Percentiles rank a stretch among this genome's conserved stretches.
phyloP scores from a whole-genome alignment of 2,329 filamentous ascomycete genomes.

The Cladosporium sp. region DNA sequence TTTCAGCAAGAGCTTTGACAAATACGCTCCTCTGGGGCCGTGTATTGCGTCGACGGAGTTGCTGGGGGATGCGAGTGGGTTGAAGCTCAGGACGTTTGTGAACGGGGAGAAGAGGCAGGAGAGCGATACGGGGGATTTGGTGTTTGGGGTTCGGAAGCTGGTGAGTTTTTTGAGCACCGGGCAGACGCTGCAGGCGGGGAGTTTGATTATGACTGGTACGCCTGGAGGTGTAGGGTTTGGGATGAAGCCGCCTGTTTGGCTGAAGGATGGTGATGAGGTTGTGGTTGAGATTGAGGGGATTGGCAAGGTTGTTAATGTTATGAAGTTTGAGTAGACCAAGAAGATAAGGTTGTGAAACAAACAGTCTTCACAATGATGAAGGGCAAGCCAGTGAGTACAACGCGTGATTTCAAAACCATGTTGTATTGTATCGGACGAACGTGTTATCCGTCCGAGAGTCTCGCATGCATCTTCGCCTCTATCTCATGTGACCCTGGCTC shows the following conservation, averaged over 20 bases:
- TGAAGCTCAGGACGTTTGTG: conserved; percentile 50
- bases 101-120: conserved; percentile 53
- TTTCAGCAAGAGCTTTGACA: conserved; percentile 62
- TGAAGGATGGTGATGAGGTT: conserved; percentile 39
- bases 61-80: conserved; percentile 45
- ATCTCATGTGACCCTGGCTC: background rate
- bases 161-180: conserved; percentile 38
- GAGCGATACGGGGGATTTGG: conserved; percentile 42
- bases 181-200: conserved; percentile 49
- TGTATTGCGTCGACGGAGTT: conserved; percentile 47
- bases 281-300: conserved; percentile 37
- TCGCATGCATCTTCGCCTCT: conserved; percentile 6
- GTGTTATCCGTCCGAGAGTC: background rate
- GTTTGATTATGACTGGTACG: conserved; percentile 54
- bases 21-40: conserved; percentile 56
- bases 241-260: conserved; percentile 34
- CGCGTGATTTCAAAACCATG: background rate
- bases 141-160: conserved; percentile 46
- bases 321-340: conserved; percentile 34
- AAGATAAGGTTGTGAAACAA: background rate
- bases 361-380: background rate
- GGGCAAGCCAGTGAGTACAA: background rate
- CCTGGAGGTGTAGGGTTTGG: conserved; percentile 41
- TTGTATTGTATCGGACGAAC: background rate
- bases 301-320: conserved; percentile 35